Evolutionary conservation across 176 grass and related monocot species (phyloP).

Genomic region (Ananas comosus): DNA sequence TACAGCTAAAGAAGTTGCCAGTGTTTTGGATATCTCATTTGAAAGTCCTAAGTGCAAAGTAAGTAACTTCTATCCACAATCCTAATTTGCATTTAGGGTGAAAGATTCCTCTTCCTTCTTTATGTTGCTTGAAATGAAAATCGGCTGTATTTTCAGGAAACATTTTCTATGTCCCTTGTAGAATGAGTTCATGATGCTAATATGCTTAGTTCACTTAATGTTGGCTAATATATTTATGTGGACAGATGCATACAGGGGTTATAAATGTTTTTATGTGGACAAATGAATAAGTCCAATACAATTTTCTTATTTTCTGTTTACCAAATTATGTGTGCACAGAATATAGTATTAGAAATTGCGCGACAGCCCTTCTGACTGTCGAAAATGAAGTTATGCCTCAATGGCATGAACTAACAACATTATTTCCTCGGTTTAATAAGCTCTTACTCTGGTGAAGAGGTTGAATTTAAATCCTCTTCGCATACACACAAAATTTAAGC

Average conservation of each 20-base stretch:
- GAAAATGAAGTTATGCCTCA: no score
- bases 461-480: no score
- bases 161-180: neutral
- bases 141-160: neutral
- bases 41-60: slow-evolving; percentile 46
- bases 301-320: neutral
- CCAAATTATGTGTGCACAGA: neutral
- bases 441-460: no score
- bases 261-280: neutral
- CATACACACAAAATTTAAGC: no score
- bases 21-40: slow-evolving; percentile 56
- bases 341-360: neutral
- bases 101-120: no score
- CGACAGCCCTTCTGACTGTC: no score
- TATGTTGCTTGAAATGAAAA: neutral
- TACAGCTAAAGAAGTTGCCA: slow-evolving; percentile 54
- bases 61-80: slow-evolving; percentile 13
- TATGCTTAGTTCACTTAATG: neutral
- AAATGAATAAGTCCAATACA: neutral
- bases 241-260: neutral
- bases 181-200: neutral
- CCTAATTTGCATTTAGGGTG: neutral
- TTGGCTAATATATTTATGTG: neutral
- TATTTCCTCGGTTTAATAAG: no score
- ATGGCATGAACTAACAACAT: no score